Base-by-base conservation (phyloP, 352 stramenopile genomes). In the Phytophthora boehmeriae region DNA sequence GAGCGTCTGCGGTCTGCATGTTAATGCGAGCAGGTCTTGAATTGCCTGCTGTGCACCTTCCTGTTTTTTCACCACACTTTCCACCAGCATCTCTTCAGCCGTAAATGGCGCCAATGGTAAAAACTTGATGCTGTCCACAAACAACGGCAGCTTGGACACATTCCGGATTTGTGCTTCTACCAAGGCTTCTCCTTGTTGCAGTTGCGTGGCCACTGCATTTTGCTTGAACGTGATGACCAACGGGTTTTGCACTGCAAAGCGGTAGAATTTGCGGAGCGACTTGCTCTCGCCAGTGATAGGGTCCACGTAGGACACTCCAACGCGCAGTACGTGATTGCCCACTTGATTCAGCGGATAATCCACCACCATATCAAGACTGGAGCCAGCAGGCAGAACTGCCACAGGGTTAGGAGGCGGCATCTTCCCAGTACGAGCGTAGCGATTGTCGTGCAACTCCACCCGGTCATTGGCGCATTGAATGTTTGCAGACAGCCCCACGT, bases 251-350 rank as follows among this genome's bases (percentile, higher is more conserved):
- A 97, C 90, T 0, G 78, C 86, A 45, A 97, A 97, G 0, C 89
- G 83, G 58, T 97, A 97, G 52, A 97, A 97, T 68, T 97, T 97
- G 35, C 89, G 89, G 27, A 97, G 66, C 19, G 86, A 95, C 61
- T 95, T 95, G 53, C 70, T 77, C 55, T 96, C 87, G 11, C 79
- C 80, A 19, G 88, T 90, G 28, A 89, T 42, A 4, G 85, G 85
- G 32, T 95, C 86, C 25, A 78, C 55, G 58, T 95, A 96, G 43
- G 76, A 71, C 14, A 96, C 87, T 4, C 87, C 85, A 0, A 96
- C 87, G 8, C 87, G 85, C 5, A 96, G 66, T 45, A 94, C 88
- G 44, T 95, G 87, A 49, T 93, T 96, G 16, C 86, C 90, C 28
- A 94, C 86, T 75, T 97, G 89, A 50, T 86, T 90, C 5, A 97